Evolutionary conservation across 2,329 filamentous ascomycete species (phyloP), one percentile per base, ranked within the genome.

Genomic region (Fusarium pseudograminearum): DNA sequence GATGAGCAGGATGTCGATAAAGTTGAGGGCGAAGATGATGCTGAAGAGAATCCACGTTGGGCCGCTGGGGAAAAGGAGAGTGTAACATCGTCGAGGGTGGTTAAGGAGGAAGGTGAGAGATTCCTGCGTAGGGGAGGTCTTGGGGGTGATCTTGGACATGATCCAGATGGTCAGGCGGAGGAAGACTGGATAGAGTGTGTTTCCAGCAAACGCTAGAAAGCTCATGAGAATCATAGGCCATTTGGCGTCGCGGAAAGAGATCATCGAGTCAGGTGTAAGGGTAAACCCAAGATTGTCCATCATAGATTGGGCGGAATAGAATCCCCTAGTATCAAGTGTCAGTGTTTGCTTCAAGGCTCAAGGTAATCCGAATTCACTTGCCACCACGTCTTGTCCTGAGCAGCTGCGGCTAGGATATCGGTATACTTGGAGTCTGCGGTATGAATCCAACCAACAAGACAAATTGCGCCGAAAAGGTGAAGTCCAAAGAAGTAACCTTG

Each of bases 81-180:
- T 89, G 70, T 88, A 90, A 71, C 87, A 89, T 16, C 89, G 80
- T 26, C 88, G 82, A 0, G 88, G 89, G 73, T 91, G 86, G 48
- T 89, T 83, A 11, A 91, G 82, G 0, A 91, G 78, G 64, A 90
- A 91, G 1, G 79, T 75, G 1, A 90, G 77, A 0, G 85, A 76
- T 22, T 84, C 82, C 3, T 78, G 76, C 48, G 79, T 82, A 2
- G 74, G 62, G 0, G 80, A 73, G 52, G 77, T 57, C 10, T 78
- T 74, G 0, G 84, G 83, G 1, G 79, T 74, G 1, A 84, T 41
- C 65, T 84, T 86, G 51, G 79, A 84, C 74, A 86, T 82, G 4
- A 72, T 76, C 87, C 87, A 91, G 31, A 91, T 83, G 7, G 85
- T 78, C 2, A 89, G 73, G 2, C 89, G 83, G 0, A 90, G 80